phyloP scores from a whole-genome alignment of 805 yeast genomes.

The Lipomyces spencermartinsiae region DNA sequence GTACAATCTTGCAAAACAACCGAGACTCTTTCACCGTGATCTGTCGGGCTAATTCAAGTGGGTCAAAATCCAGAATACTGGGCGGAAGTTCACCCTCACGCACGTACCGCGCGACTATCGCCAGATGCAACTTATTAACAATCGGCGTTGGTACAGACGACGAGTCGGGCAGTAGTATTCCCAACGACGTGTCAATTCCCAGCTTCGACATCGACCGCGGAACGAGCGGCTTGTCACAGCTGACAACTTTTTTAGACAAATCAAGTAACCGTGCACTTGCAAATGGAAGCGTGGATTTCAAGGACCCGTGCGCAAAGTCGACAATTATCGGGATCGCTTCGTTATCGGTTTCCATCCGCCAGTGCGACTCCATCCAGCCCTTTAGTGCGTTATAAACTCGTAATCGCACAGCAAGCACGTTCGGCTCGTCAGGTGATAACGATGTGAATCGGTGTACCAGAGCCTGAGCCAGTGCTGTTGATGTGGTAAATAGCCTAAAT shows the following conservation, averaged over 20 bases:
- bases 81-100: constrained; percentile 18
- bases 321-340: constrained; percentile 36
- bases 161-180: constrained; percentile 35
- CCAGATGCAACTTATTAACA: constrained; percentile 26
- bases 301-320: constrained; percentile 34
- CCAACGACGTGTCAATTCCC: constrained; percentile 28
- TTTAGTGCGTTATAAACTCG: constrained; percentile 69
- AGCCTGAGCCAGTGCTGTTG: constrained; percentile 64
- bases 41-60: constrained; percentile 81
- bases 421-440: constrained; percentile 32
- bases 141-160: constrained; percentile 38
- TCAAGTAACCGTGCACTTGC: constrained; percentile 30
- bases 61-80: constrained; percentile 68
- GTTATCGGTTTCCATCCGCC: constrained; percentile 51
- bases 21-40: constrained; percentile 78
- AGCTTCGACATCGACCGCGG: constrained; percentile 38
- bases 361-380: constrained; percentile 88
- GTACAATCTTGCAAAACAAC: constrained; percentile 68
- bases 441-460: constrained; percentile 67
- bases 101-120: constrained; percentile 20
- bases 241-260: constrained; percentile 21
- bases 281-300: constrained; percentile 20
- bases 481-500: constrained; percentile 73
- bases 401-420: constrained; percentile 27
- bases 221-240: constrained; percentile 24